phyloP scores from a whole-genome alignment of 169 alveolate species.

The Babesia bigemina region DNA sequence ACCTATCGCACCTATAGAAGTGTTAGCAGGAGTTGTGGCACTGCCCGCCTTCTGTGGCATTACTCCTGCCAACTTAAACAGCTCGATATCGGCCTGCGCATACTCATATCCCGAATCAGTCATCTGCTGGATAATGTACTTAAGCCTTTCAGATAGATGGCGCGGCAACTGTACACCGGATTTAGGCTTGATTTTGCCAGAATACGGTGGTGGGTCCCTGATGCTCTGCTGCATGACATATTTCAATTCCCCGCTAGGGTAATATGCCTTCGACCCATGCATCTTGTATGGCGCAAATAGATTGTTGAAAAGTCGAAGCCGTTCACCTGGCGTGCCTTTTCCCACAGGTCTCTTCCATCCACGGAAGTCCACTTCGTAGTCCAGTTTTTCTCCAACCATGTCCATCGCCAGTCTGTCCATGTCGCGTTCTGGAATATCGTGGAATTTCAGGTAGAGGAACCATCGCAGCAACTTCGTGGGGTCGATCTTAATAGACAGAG shows the following conservation, averaged over 20 bases:
- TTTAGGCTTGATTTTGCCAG: conserved; percentile 10
- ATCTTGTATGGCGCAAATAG: conserved; percentile 22
- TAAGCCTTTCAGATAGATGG: background rate
- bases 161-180: conserved; percentile 1
- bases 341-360: conserved; percentile 61
- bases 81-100: conserved; percentile 28
- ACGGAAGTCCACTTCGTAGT: conserved; percentile 60
- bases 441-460: conserved; percentile 30
- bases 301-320: conserved; percentile 9
- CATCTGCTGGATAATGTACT: background rate
- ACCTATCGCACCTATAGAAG: background rate
- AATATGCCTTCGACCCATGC: conserved; percentile 17
- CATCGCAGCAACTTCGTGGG: conserved; percentile 53
- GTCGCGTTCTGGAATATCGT: conserved; percentile 39
- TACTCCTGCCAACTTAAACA: conserved; percentile 21
- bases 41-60: background rate
- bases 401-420: conserved; percentile 32
- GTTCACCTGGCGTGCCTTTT: conserved; percentile 2
- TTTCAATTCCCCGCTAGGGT: conserved; percentile 34
- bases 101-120: background rate
- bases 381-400: conserved; percentile 7
- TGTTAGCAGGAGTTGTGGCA: background rate
- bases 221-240: conserved; percentile 30
- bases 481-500: conserved; percentile 5
- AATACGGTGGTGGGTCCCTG: conserved; percentile 24